Evolutionary conservation across 2,329 filamentous ascomycete genomes (phyloP), one percentile per base, ranked within the genome.

Genomic region (Ilyonectria robusta): DNA sequence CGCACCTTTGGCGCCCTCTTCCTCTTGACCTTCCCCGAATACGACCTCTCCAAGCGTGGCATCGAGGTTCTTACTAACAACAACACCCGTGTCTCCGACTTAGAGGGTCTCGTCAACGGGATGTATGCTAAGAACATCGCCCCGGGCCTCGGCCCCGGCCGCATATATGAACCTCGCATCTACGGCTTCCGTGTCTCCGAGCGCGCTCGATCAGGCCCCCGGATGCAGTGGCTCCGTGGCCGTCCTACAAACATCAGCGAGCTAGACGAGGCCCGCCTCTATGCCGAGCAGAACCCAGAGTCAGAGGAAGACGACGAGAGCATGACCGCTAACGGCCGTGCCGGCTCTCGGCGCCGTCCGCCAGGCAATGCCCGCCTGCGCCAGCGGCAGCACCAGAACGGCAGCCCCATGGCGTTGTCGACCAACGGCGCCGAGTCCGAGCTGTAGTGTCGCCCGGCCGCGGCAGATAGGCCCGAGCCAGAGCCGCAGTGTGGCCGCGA

Each of bases 21-120:
- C 84, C 94, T 99, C 80, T 95, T 99, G 86, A 99, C 95, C 44
- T 99, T 98, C 81, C 95, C 96, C 40, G 96, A 99, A 78, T 93
- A 98, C 78, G 94, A 98, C 74, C 90, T 98, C 66, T 91, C 91
- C 35, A 91, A 92, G 76, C 90, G 90, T 74, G 91, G 91, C 63
- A 84, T 86, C 60, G 88, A 92, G 56, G 83, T 87, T n/a, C 82
- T 92, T 62, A 80, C 81, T 70, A 75, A 73, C 70, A 69, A 72
- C 29, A 75, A 72, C 58, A 77, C 81, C 33, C 77, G 79, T 21
- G 70, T 81, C 37, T 68, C 80, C 44, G 79, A 79, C 2, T 83
- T 85, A 29, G 86, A 89, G 21, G 78, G 79, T 9, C 84, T 87
- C 70, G 90, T 98, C 76, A 98, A 99, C 80, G 96, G 96, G 76